Conservation (phyloP, 2,329 filamentous ascomycete genomes). For the Cercospora sp. region DNA sequence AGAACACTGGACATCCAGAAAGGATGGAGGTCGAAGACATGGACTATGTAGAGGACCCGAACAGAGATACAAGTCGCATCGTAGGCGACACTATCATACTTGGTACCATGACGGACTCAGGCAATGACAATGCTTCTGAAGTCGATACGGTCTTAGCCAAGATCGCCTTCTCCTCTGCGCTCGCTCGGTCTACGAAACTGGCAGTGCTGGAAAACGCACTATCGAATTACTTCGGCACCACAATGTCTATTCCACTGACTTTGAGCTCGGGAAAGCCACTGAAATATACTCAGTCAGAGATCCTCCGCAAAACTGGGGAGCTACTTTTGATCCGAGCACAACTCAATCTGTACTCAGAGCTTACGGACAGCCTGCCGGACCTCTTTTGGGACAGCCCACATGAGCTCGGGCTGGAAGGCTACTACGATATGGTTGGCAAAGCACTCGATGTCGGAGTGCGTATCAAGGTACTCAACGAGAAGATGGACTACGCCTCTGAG, state of each 20-base stretch:
- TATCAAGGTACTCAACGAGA: constrained; percentile 89
- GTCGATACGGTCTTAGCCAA: constrained; percentile 76
- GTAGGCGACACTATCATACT: constrained; percentile 86
- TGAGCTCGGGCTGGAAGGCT: constrained; percentile 86
- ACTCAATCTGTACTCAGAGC: constrained; percentile 92
- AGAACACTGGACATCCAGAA: constrained; percentile 63
- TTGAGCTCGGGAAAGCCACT: constrained; percentile 67
- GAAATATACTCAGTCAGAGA: constrained; percentile 70
- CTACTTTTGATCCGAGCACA: constrained; percentile 85
- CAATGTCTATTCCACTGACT: constrained; percentile 75
- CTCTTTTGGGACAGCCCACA: constrained; percentile 93
- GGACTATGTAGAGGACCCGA: constrained; percentile 76
- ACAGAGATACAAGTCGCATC: constrained; percentile 72
- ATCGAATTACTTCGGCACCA: constrained; percentile 81
- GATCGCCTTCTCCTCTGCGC: constrained; percentile 91
- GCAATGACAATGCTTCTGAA: constrained; percentile 23
- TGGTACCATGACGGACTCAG: constrained; percentile 61
- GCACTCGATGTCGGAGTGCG: constrained; percentile 88
- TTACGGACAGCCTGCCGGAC: constrained; percentile 92
- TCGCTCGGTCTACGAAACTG: constrained; percentile 89
- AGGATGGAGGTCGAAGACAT: constrained; percentile 84
- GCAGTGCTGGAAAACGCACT: constrained; percentile 85
- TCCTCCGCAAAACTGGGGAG: constrained; percentile 90
- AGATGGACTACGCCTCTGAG: constrained; percentile 96
- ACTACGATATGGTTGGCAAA: constrained; percentile 90